phyloP scores from a whole-genome alignment of 2,329 filamentous ascomycete species.

The Trichophyton schoenleinii region DNA sequence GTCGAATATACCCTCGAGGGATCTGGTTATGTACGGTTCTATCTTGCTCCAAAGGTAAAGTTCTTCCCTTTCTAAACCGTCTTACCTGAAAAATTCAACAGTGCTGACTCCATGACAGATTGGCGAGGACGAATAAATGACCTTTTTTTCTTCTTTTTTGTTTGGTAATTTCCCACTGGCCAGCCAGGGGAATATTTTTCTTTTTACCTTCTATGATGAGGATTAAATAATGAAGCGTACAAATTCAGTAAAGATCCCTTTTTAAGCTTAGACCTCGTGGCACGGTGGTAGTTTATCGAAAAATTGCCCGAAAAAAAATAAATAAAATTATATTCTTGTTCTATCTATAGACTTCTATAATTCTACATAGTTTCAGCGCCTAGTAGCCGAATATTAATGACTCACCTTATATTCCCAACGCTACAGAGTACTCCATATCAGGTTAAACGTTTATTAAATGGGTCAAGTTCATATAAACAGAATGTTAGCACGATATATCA shows the following conservation, averaged over 20 bases:
- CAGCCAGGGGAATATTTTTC: not conserved
- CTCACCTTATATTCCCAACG: not conserved
- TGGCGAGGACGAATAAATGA: constrained; percentile 41
- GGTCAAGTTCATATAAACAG: not conserved
- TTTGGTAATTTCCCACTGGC: not conserved
- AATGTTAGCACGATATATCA: not conserved
- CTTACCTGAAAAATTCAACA: not conserved
- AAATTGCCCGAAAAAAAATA: not conserved
- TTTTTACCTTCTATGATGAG: not conserved
- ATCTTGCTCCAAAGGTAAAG: constrained; percentile 88
- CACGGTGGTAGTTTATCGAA: not conserved
- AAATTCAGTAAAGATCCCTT: not conserved
- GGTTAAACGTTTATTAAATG: not conserved
- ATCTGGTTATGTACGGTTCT: constrained; percentile 88
- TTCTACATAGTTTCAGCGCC: not conserved
- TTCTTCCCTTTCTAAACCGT: constrained; percentile 17
- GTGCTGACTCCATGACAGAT: constrained; percentile 45
- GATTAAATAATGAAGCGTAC: not conserved
- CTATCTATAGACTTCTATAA: too few relatives aligned
- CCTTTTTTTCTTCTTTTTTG: not conserved
- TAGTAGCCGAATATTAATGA: not conserved
- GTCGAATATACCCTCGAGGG: constrained; percentile 78
- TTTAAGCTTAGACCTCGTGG: not conserved
- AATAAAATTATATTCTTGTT: not conserved
- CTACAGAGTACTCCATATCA: not conserved